These are phyloP conservation scores for Blakeslea trispora DNA, from an alignment of 371 early-diverging fungal genomes.

Conservation along the genomic window DNA sequence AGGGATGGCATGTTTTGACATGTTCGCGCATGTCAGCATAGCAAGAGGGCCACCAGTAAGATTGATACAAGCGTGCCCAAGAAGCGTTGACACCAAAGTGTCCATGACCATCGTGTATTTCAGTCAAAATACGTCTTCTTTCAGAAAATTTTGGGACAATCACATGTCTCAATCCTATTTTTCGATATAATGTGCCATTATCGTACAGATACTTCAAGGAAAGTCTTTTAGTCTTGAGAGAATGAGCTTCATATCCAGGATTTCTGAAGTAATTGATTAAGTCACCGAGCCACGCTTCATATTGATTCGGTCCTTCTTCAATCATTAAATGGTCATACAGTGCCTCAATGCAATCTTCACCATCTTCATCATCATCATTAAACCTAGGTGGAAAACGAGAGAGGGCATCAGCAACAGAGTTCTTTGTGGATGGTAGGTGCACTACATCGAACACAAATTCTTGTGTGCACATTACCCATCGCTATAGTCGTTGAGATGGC, in stretches of 20 bases:
- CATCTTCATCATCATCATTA: not conserved
- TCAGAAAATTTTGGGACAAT: not conserved
- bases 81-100: conserved; percentile 13
- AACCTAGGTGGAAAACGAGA: not conserved
- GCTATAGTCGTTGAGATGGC: not conserved
- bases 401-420: not conserved
- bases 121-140: not conserved
- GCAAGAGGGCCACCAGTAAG: conserved; percentile 11
- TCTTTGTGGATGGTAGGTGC: not conserved
- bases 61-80: conserved; percentile 1
- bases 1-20: not conserved
- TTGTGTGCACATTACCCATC: conserved; percentile 5
- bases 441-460: not conserved
- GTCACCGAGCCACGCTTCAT: too few relatives aligned
- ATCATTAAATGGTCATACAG: not conserved
- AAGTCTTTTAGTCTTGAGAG: too few relatives aligned
- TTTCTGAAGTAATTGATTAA: too few relatives aligned
- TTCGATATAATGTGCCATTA: too few relatives aligned
- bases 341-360: not conserved
- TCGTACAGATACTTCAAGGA: too few relatives aligned
- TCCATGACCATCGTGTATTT: conserved; percentile 17
- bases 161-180: not conserved
- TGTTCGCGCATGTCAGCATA: not conserved
- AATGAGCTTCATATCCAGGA: too few relatives aligned
- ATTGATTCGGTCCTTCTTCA: not conserved